These are phyloP conservation scores for Kwoniella dejecticola DNA, from an alignment of 768 basidiomycete genomes.

Conservation along the genomic window DNA sequence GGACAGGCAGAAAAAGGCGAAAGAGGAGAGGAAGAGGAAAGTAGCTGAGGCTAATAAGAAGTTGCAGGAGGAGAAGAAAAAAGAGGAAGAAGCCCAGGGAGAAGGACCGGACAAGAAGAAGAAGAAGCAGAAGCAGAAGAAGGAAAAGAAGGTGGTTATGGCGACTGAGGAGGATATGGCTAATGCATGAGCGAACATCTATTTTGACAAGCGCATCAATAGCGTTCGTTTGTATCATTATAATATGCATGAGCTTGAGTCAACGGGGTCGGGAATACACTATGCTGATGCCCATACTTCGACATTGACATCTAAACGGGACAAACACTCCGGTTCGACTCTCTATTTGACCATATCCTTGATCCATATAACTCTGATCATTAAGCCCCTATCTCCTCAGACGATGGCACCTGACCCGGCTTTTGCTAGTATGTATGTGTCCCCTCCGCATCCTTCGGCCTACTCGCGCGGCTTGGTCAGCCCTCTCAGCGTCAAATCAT, in stretches of 20 bases:
- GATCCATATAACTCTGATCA: no score
- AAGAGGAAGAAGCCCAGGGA: not conserved
- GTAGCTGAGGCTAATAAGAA: not conserved
- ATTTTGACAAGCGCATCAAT: not conserved
- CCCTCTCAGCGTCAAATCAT: slow-evolving; percentile 55
- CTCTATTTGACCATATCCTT: no score
- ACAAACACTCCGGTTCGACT: no score
- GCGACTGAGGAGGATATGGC: slow-evolving; percentile 11
- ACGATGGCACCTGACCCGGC: no score
- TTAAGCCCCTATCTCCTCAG: no score
- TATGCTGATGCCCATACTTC: no score
- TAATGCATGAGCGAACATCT: not conserved
- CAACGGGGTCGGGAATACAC: no score
- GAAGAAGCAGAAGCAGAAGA: not conserved
- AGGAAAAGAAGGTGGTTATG: not conserved
- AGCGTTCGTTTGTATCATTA: not conserved
- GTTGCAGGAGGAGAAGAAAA: not conserved
- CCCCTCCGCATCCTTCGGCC: no score
- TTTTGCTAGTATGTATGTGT: no score
- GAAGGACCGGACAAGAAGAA: not conserved
- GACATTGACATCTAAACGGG: no score
- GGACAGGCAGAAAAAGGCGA: slow-evolving; percentile 44
- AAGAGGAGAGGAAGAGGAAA: slow-evolving; percentile 39
- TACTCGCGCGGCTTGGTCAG: slow-evolving; percentile 31
- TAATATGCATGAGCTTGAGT: not conserved